These are phyloP conservation scores for Trichosporon ovoides DNA, from an alignment of 1,284 basidiomycete species.

Conservation along the genomic window DNA sequence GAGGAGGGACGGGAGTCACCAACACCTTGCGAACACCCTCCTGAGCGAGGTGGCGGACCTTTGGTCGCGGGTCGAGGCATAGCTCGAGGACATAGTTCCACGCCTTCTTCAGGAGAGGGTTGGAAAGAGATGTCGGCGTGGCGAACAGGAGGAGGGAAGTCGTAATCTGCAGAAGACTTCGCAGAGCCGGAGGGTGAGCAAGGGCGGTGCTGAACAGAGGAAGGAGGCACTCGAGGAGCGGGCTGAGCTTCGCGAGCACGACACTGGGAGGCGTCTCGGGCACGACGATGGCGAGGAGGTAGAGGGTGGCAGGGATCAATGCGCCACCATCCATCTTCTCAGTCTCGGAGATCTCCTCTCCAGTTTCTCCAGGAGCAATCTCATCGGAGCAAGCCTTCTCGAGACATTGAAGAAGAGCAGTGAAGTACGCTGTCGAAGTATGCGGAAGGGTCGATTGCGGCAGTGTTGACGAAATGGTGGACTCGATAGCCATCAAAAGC, in stretches of 20 bases:
- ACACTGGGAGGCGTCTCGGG: conserved; percentile 61
- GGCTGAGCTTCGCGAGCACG: conserved; percentile 42
- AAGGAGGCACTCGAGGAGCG: conserved; percentile 61
- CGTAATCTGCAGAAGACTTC: conserved; percentile 53
- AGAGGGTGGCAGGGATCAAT: conserved; percentile 77
- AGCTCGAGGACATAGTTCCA: conserved; percentile 72
- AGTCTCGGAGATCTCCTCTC: conserved; percentile 42
- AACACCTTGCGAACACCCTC: conserved; percentile 76
- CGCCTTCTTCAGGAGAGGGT: conserved; percentile 62
- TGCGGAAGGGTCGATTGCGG: conserved; percentile 59
- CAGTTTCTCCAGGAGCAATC: conserved; percentile 27
- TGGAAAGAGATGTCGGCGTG: conserved; percentile 56
- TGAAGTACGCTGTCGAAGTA: conserved; percentile 80
- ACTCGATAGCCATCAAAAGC: conserved; percentile 81
- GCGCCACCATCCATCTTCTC: conserved; percentile 61
- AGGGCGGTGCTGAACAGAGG: conserved; percentile 59
- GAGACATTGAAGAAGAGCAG: conserved; percentile 60
- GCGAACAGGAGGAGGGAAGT: conserved; percentile 72
- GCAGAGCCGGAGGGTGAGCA: conserved; percentile 45
- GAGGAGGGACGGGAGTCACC: conserved; percentile 66
- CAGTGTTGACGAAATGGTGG: conserved; percentile 58
- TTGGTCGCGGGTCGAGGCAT: conserved; percentile 81
- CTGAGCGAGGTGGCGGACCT: conserved; percentile 85
- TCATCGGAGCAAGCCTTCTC: conserved; percentile 44
- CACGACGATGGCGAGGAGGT: conserved; percentile 72